phyloP scores from a whole-genome alignment of 140 eudicot species.

The Oenanthe javanica region DNA sequence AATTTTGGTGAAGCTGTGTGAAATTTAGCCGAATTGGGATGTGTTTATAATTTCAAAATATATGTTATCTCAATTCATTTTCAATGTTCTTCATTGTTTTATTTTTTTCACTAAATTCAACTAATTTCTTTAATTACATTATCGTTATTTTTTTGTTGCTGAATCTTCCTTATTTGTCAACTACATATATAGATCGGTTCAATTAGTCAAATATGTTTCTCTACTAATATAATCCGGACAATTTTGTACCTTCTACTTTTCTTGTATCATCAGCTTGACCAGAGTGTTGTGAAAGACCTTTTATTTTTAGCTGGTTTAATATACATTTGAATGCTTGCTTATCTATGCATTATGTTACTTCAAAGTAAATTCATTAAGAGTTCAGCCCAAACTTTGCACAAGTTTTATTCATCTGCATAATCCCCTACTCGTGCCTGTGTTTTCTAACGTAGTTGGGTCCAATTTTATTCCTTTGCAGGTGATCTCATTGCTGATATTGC shows the following conservation, averaged over 20 bases:
- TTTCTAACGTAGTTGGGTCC: neutral
- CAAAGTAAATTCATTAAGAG: neutral
- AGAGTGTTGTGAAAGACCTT: neutral
- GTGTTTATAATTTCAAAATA: neutral
- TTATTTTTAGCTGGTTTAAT: neutral
- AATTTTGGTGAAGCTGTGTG: neutral
- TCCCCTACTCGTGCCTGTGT: neutral
- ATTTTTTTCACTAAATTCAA: neutral
- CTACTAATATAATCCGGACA: neutral
- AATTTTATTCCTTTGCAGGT: constrained; percentile 43
- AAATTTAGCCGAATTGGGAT: neutral
- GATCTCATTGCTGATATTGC: constrained; percentile 65
- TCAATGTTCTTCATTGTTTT: neutral
- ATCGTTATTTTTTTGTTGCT: neutral
- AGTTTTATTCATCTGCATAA: neutral
- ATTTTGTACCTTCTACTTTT: neutral
- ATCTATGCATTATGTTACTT: neutral
- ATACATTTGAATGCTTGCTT: neutral
- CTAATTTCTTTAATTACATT: neutral
- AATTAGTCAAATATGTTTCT: neutral
- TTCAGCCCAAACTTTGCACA: neutral
- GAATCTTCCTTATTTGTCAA: neutral
- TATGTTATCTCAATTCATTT: neutral
- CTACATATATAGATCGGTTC: neutral
- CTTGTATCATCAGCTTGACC: neutral